phyloP scores from a whole-genome alignment of 495 filamentous ascomycete species.

The Penicillium alfredii region DNA sequence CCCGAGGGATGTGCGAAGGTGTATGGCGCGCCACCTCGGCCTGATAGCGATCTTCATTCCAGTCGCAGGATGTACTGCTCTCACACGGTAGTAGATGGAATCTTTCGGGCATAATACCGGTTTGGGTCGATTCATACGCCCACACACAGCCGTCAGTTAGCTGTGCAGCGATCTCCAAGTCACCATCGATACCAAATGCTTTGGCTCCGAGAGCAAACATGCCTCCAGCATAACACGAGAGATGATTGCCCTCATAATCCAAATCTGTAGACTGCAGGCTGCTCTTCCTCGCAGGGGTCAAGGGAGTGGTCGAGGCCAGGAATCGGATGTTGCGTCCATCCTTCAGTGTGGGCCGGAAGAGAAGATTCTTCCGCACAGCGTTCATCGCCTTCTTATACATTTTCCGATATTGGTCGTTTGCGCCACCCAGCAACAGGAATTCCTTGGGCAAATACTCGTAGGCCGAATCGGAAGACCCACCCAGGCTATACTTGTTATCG shows the following conservation, averaged over 20 bases:
- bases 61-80: conserved; percentile 60
- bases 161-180: conserved; percentile 75
- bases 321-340: conserved; percentile 72
- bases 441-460: conserved; percentile 95
- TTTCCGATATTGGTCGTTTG: conserved; percentile 68
- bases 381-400: conserved; percentile 75
- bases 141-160: conserved; percentile 92
- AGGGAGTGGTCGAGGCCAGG: conserved; percentile 49
- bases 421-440: conserved; percentile 69
- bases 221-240: conserved; percentile 86
- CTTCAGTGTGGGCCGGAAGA: conserved; percentile 80
- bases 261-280: conserved; percentile 17
- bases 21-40: conserved; percentile 24
- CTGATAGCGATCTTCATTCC: conserved; percentile 65
- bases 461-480: conserved; percentile 79
- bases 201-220: conserved; percentile 91
- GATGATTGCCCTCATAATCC: conserved; percentile 63
- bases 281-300: conserved; percentile 19
- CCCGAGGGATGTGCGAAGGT: conserved; percentile 45
- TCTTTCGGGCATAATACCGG: conserved; percentile 87
- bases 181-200: conserved; percentile 70
- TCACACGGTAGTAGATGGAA: conserved; percentile 63
- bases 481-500: conserved; percentile 59
- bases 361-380: conserved; percentile 64
- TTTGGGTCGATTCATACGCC: conserved; percentile 76